Base-by-base conservation (phyloP, 495 filamentous ascomycete species). In the Lineolata rhizophorae region DNA sequence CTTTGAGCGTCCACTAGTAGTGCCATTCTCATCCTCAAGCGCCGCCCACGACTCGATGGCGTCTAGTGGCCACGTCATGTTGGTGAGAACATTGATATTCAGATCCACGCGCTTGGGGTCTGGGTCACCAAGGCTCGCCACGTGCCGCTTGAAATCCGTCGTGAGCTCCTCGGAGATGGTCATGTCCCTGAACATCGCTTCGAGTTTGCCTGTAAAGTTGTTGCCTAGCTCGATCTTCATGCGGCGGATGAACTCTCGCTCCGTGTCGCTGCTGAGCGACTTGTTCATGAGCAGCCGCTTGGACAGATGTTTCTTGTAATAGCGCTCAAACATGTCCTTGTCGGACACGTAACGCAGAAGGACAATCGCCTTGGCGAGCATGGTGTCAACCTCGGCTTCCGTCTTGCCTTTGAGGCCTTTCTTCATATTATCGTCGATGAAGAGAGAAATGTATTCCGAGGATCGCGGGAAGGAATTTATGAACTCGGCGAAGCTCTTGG, bases 141-240 rank as follows among this genome's bases (percentile, higher is more conserved):
- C 64, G 37, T 90, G 65, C 5, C 62, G 57, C 33, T 74, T 72
- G 54, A 82, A 94, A 30, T 62, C 67, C 2, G 67, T 49, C 0
- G 72, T 76, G n/a, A 93, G 57, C 32, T 94, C 90, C 36, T 79
- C 75, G 0, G 82, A 92, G 4, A 83, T 60, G 14, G 75, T 64
- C 76, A 99, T 94, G 46, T 99, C 87, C 51, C 77, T 91, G 52
- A 99, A 99, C 87, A 99, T 99, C 32, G 81, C 69, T 47, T 99
- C 87, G 16, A 95, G 64, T 42, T 87, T 85, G 40, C 68, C 56
- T 0, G 90, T 95, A 50, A 99, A 99, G 30, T 76, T 68, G 41
- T 92, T 91, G 19, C 87, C 87, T 29, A 95, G 67, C 50, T 93
- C 84, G 41, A 83, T 63, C 57, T 92, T 93, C 79, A 99, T 90